Base-by-base conservation (phyloP, 139 green algal genomes). In the Coelastrella sp. region DNA sequence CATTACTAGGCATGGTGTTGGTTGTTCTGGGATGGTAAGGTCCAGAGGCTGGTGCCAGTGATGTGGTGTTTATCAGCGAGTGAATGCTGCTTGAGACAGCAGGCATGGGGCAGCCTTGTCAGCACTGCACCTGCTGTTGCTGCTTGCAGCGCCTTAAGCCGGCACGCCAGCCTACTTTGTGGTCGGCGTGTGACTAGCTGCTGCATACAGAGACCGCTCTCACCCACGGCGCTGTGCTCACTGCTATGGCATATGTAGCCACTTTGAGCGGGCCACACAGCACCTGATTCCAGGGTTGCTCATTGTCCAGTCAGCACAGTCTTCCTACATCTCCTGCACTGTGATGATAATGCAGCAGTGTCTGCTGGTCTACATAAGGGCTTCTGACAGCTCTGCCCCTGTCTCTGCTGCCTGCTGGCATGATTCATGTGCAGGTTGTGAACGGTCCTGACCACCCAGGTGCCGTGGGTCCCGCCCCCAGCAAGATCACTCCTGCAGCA, bases 391-490 rank as follows among this genome's bases (percentile, higher is more conserved):
- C 68, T 82, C 12, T 82, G 35, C 24, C 1, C 24, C n/a, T 58
- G 78, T 58, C 8, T n/a, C 24, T 61, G 24, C 22, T 58, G 58
- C n/a, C 78, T 56, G n/a, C 22, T 86, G 78, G 58, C 14, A 49
- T 73, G 82, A 58, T 19, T 57, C 19, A 19, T 49, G 8, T 89
- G 60, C 90, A 95, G 93, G 94, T 96, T 14, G 97, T 99, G 6
- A 99, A 99, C 92, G 97, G 97, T 22, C 90, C 95, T 56, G 92
- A 96, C 75, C 97, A 99, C 92, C 96, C 96, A 1, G 97, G 97
- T 14, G 95, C 96, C 6, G 91, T 97, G 17, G 97, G 97, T 49
- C 78, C 91, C 15, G 91, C 93, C 4, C 96, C 96, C 14, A 78
- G 92, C 22, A 90, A 87, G 72, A 61, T 93, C 22, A 91, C 91